These are phyloP conservation scores for Pyrenochaeta sp. DNA, from an alignment of 2,329 filamentous ascomycete genomes.

Conservation along the genomic window DNA sequence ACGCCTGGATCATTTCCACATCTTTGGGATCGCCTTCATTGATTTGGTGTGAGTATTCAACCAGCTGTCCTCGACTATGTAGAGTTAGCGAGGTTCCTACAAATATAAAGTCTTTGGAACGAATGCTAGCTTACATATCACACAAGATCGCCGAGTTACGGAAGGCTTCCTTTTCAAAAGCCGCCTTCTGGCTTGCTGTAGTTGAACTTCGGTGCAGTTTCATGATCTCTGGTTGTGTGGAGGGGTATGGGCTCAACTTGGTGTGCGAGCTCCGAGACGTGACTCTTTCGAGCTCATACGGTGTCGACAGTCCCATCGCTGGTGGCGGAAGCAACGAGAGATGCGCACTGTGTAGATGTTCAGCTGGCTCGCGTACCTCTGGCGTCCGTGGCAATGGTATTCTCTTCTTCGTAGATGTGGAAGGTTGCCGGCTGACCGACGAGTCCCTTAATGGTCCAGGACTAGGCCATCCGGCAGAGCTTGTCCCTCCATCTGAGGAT, in stretches of 20 bases:
- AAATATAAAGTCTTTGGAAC: not conserved
- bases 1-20: constrained; percentile 52
- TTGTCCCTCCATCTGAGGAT: constrained; percentile 73
- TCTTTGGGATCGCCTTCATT: constrained; percentile 48
- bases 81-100: constrained; percentile 3
- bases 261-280: constrained; percentile 25
- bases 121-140: constrained; percentile 47
- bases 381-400: constrained; percentile 22
- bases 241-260: constrained; percentile 30
- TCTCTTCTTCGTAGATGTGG: constrained; percentile 20
- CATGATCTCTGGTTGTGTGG: constrained; percentile 27
- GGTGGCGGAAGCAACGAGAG: constrained; percentile 35
- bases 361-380: constrained; percentile 22
- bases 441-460: constrained; percentile 19
- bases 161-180: constrained; percentile 54
- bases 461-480: constrained; percentile 22
- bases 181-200: constrained; percentile 42
- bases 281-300: constrained; percentile 18
- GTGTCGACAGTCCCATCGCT: constrained; percentile 26
- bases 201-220: constrained; percentile 43
- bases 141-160: constrained; percentile 56
- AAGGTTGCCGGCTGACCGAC: constrained; percentile 12
- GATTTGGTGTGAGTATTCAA: constrained; percentile 53
- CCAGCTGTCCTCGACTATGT: constrained; percentile 46
- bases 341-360: constrained; percentile 18